Evolutionary conservation across 2,329 filamentous ascomycete species (phyloP).

Genomic region (Macrophomina tecta): DNA sequence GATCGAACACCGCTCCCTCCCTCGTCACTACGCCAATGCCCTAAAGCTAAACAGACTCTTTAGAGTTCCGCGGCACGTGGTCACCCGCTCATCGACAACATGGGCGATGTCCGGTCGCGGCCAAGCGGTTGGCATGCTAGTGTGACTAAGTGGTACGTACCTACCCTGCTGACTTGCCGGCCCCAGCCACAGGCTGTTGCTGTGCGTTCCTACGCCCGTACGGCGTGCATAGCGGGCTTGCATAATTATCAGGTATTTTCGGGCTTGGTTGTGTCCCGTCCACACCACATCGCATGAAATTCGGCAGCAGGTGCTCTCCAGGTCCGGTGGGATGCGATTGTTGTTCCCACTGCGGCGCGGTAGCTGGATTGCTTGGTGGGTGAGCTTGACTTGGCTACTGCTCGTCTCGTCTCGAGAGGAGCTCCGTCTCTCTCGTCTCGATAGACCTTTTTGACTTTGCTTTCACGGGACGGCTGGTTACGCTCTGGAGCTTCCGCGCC

Average conservation of each 20-base stretch:
- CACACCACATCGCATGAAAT: neutral
- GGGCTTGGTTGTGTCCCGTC: neutral
- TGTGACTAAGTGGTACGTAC: constrained; percentile 7
- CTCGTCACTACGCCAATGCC: neutral
- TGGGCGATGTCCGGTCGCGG: neutral
- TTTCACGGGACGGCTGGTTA: no score
- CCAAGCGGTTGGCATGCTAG: neutral
- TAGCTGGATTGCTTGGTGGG: neutral
- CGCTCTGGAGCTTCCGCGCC: neutral
- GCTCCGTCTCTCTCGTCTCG: no score
- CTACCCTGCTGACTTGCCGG: neutral
- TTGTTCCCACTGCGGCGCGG: no score
- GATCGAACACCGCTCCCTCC: neutral
- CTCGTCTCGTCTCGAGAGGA: no score
- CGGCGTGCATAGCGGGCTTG: no score
- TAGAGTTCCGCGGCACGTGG: constrained; percentile 1
- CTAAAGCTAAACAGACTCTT: neutral
- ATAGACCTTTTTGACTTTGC: no score
- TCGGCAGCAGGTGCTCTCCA: no score
- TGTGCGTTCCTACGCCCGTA: neutral
- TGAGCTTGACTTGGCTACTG: neutral
- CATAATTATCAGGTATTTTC: no score
- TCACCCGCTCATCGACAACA: neutral
- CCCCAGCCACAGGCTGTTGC: neutral
- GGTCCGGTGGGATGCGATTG: no score